phyloP scores from a whole-genome alignment of 345 rosid species.

The Citrus unshiu region DNA sequence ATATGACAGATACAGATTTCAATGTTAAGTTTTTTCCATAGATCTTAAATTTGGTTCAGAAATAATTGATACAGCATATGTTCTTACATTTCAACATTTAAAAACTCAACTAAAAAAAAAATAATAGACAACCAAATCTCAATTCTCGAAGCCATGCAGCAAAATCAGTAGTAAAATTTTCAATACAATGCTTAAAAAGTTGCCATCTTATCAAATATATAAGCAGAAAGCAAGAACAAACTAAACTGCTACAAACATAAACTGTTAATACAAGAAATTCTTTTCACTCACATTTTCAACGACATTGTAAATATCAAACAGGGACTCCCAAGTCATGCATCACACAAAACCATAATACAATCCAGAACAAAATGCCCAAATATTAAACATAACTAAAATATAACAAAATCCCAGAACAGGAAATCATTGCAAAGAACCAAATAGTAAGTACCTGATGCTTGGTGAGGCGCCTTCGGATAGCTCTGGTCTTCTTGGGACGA shows the following conservation, averaged over 20 bases:
- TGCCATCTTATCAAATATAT: background rate
- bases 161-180: background rate
- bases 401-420: background rate
- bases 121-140: background rate
- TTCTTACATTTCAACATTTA: background rate
- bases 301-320: background rate
- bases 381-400: background rate
- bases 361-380: background rate
- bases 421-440: background rate
- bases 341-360: background rate
- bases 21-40: background rate
- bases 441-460: slow-evolving; percentile 39
- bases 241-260: background rate
- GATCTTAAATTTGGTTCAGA: background rate
- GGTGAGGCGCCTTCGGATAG: slow-evolving; percentile 54
- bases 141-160: background rate
- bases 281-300: background rate
- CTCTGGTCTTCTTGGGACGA: slow-evolving; percentile 65
- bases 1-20: background rate
- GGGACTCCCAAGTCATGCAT: background rate
- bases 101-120: background rate
- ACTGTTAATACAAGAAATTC: background rate
- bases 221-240: background rate
- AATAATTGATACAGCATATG: background rate
- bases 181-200: no score